Percentiles rank a stretch among this genome's conserved stretches.
Conservation (phyloP, 345 rosid genomes). For the Clausena lansium region DNA sequence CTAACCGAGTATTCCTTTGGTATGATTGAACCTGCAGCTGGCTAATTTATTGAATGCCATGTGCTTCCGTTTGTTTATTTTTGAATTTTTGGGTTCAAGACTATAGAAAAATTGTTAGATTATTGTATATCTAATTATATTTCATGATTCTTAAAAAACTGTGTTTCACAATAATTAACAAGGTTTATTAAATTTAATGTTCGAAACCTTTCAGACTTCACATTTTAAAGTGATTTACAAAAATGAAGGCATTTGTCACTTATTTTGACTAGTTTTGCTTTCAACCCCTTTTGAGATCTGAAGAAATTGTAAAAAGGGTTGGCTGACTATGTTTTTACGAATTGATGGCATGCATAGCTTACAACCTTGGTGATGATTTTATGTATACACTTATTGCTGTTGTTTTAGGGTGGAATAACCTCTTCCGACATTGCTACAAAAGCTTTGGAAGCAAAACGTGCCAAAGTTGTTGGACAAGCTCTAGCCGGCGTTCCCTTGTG, state of each 20-base stretch:
- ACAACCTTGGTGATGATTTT: not conserved
- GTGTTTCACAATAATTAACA: not conserved
- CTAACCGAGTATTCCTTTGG: not conserved
- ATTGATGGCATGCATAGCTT: not conserved
- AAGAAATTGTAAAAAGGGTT: not conserved
- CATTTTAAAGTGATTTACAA: not conserved
- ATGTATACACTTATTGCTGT: not conserved
- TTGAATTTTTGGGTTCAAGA: not conserved
- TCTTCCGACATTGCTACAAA: constrained; percentile 98
- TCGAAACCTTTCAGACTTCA: not conserved
- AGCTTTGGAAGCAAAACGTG: constrained; percentile 86
- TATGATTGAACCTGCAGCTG: not conserved
- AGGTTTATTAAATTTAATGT: not conserved
- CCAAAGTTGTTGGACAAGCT: constrained; percentile 91
- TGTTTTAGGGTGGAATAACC: constrained; percentile 83
- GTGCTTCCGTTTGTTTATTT: not conserved
- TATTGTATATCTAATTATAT: not conserved
- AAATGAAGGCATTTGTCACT: not conserved
- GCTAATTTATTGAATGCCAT: not conserved
- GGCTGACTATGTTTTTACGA: not conserved
- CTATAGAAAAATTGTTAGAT: not conserved
- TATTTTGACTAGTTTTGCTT: not conserved
- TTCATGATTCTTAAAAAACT: no score
- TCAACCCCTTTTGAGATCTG: not conserved
- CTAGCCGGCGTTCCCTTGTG: constrained; percentile 94